Evolutionary conservation across 805 yeast genomes (phyloP).

Genomic region (Spathaspora passalidarum): DNA sequence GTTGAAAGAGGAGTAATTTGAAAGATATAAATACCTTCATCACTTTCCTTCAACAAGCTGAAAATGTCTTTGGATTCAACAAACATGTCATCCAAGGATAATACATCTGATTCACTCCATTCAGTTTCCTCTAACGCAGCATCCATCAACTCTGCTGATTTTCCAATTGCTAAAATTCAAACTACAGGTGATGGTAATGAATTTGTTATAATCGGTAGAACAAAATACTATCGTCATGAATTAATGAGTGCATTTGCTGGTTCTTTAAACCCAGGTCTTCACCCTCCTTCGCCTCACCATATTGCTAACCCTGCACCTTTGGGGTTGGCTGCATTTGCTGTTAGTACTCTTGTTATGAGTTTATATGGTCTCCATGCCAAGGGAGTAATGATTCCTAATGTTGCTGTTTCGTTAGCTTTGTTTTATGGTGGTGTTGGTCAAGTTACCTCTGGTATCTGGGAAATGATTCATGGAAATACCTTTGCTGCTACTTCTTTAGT

Average conservation of each 20-base stretch:
- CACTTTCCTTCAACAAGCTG: background rate
- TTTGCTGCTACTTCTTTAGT: constrained; percentile 54
- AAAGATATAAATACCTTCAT: background rate
- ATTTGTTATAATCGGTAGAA: constrained; percentile 39
- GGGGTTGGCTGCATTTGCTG: constrained; percentile 49
- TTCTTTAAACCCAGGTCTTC: constrained; percentile 43
- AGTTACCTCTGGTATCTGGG: constrained; percentile 50
- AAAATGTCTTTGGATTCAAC: background rate
- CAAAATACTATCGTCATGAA: constrained; percentile 49
- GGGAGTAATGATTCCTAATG: constrained; percentile 41
- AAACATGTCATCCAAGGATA: background rate
- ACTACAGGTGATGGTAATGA: constrained; percentile 36
- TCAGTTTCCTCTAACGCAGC: constrained; percentile 26
- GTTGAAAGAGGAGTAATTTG: background rate
- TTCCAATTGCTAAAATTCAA: constrained; percentile 15
- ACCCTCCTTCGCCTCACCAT: constrained; percentile 46
- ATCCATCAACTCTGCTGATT: constrained; percentile 7
- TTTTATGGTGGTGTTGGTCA: constrained; percentile 52
- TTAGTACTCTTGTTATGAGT: constrained; percentile 47
- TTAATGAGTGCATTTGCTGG: constrained; percentile 66
- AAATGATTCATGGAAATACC: constrained; percentile 48
- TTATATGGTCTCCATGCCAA: constrained; percentile 45
- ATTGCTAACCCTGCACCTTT: constrained; percentile 54
- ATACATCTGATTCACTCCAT: constrained; percentile 19
- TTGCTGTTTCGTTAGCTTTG: constrained; percentile 44